Conservation (phyloP, 441 rosid species). For the Gossypium trilobum region DNA sequence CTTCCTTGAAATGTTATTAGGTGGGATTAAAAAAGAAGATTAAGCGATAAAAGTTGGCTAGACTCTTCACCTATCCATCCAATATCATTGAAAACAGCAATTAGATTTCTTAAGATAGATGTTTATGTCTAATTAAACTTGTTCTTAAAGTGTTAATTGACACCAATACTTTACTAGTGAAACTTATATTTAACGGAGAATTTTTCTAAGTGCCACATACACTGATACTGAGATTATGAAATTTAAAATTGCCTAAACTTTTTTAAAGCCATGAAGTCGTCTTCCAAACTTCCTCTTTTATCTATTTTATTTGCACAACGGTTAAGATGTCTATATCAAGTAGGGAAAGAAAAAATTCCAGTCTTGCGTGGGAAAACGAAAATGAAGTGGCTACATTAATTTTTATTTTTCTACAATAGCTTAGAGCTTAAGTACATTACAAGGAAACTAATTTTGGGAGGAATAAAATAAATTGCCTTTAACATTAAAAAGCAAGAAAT, state of each 20-base stretch:
- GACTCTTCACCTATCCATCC: neutral
- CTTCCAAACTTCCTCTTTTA: neutral
- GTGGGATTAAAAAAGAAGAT: too few species aligned
- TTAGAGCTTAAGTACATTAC: neutral
- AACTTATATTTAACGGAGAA: neutral
- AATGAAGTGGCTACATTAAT: neutral
- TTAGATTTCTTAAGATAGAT: neutral
- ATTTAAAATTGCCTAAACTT: neutral
- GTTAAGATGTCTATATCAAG: slow-evolving; percentile 14
- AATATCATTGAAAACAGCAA: neutral
- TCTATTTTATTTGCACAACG: neutral
- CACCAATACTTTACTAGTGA: neutral
- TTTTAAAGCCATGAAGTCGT: neutral
- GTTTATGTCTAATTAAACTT: neutral
- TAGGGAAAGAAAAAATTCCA: neutral
- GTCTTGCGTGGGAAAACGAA: neutral
- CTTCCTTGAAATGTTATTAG: neutral
- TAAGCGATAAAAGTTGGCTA: too few species aligned
- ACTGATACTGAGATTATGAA: neutral
- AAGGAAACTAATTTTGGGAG: neutral
- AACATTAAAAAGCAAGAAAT: neutral
- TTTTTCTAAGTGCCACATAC: neutral
- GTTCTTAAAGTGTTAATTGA: neutral
- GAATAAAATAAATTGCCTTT: neutral
- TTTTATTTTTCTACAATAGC: neutral